These are phyloP conservation scores for Datisca glomerata DNA, from an alignment of 306 rosid species.

Conservation along the genomic window DNA sequence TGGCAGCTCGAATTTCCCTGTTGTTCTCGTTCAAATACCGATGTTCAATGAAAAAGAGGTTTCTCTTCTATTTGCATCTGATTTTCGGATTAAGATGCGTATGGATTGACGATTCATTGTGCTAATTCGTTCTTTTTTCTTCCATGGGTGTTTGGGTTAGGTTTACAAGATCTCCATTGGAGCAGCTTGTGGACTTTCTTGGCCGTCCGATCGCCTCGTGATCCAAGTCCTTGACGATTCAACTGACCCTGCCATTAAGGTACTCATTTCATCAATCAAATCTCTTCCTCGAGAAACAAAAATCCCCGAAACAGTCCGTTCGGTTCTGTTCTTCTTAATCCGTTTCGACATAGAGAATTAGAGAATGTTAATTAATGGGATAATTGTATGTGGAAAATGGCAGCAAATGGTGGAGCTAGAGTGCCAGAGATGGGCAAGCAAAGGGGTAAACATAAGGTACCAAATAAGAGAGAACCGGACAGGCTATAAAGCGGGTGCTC, in stretches of 20 bases:
- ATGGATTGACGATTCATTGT: background rate
- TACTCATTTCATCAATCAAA: no score
- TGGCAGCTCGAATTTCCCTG: conserved; percentile 73
- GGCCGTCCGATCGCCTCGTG: conserved; percentile 96
- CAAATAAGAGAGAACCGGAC: conserved; percentile 79
- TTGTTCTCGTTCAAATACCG: conserved; percentile 90
- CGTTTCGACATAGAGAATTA: no score
- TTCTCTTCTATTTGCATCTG: background rate
- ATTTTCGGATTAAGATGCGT: background rate
- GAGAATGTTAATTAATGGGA: no score
- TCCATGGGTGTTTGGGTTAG: conserved; percentile 27
- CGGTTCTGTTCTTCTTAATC: no score
- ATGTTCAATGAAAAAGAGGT: conserved; percentile 98
- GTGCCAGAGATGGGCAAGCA: conserved; percentile 94
- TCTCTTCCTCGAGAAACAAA: no score
- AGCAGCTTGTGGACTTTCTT: conserved; percentile 92
- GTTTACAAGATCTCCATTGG: conserved; percentile 97
- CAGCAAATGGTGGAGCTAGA: conserved; percentile 96
- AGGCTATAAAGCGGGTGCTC: conserved; percentile 94
- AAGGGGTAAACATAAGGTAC: conserved; percentile 71
- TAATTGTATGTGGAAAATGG: no score
- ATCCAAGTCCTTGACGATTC: conserved; percentile 97
- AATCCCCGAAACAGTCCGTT: background rate
- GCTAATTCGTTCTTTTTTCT: background rate
- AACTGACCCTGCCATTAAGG: conserved; percentile 84